Conservation (phyloP, 2,329 filamentous ascomycete genomes). For the Colletotrichum orchidophilum region DNA sequence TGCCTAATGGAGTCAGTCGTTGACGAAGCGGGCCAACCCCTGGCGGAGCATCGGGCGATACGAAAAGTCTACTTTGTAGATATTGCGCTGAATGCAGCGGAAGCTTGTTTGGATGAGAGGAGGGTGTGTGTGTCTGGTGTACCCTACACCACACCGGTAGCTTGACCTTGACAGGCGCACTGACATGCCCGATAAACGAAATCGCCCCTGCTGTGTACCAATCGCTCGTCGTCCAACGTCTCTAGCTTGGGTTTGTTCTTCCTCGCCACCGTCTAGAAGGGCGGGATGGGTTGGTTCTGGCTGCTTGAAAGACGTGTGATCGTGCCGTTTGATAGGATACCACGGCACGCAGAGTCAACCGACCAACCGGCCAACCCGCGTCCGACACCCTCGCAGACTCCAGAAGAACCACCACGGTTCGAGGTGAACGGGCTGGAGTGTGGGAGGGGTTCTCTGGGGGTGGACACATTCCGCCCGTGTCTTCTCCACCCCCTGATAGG, state of each 20-base stretch:
- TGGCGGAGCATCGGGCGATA: constrained; percentile 23
- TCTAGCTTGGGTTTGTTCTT: background rate
- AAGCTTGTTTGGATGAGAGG: constrained; percentile 15
- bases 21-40: constrained; percentile 20
- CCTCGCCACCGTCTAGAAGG: constrained; percentile 24
- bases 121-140: background rate
- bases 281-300: background rate
- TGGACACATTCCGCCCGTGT: background rate
- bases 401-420: background rate
- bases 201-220: constrained; percentile 1
- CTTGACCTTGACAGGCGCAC: constrained; percentile 9
- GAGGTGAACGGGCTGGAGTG: background rate
- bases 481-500: constrained; percentile 28
- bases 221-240: background rate
- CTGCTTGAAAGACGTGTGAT: background rate
- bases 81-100: constrained; percentile 3
- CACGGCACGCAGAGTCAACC: background rate
- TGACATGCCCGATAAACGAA: constrained; percentile 15
- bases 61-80: background rate
- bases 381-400: background rate
- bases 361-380: background rate
- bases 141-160: background rate
- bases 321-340: constrained; percentile 18
- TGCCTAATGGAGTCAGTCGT: constrained; percentile 27
- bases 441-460: constrained; percentile 12